These are phyloP conservation scores for Fusarium secorum DNA, from an alignment of 2,329 filamentous ascomycete genomes.

Conservation along the genomic window DNA sequence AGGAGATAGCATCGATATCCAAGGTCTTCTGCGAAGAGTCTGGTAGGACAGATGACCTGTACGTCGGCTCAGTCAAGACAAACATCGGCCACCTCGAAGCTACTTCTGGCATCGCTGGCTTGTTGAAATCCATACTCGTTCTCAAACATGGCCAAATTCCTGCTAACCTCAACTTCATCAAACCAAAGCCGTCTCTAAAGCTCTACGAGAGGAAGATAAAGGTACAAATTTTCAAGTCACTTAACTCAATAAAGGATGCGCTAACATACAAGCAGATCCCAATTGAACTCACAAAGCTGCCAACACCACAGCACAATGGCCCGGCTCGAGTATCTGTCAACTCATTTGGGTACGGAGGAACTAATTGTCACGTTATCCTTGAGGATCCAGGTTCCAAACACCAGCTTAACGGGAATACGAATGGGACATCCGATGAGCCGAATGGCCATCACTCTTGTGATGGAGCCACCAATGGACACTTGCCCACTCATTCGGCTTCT, in stretches of 20 bases:
- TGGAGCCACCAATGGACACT: neutral
- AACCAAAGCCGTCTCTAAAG: constrained; percentile 2
- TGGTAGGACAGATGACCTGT: neutral
- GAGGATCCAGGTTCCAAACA: neutral
- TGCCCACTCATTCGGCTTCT: too few species aligned
- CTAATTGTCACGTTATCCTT: constrained; percentile 5
- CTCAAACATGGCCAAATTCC: neutral
- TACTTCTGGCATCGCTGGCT: neutral
- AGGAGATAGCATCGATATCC: neutral
- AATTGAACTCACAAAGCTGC: neutral
- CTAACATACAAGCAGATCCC: neutral
- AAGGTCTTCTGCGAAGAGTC: constrained; percentile 2
- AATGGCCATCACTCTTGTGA: neutral
- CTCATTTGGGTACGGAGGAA: constrained; percentile 8
- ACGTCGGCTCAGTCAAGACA: constrained; percentile 3
- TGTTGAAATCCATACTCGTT: neutral
- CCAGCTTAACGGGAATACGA: neutral
- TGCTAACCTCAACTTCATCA: neutral
- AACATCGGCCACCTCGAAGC: constrained; percentile 4
- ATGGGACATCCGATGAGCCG: neutral
- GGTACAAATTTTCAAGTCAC: neutral
- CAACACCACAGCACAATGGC: neutral
- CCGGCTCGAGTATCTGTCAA: neutral
- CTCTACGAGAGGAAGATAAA: constrained; percentile 4
- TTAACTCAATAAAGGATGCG: too few species aligned